Evolutionary conservation across 2,329 filamentous ascomycete genomes (phyloP).

Genomic region (Hirsutella thompsonii): DNA sequence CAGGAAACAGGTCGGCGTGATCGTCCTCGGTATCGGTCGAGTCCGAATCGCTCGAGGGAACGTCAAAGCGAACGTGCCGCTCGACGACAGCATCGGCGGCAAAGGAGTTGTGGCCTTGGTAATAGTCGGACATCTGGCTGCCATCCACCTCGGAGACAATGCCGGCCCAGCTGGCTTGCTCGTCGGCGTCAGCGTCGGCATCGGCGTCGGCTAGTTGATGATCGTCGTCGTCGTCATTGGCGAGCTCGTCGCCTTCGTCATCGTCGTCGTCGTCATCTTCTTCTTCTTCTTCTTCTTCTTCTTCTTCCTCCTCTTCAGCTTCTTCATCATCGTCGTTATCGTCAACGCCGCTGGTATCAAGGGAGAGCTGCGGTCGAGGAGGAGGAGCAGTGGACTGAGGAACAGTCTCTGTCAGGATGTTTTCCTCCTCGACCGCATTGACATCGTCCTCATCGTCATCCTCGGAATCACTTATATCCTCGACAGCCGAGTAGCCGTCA

Average conservation of each 20-base stretch:
- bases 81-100: conserved; percentile 26
- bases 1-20: conserved; percentile 55
- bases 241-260: conserved; percentile 25
- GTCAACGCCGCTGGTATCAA: neutral
- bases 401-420: conserved; percentile 43
- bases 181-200: conserved; percentile 24
- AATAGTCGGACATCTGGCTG: conserved; percentile 27
- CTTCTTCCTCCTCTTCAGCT: conserved; percentile 13
- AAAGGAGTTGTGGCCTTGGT: conserved; percentile 25
- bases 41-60: conserved; percentile 54
- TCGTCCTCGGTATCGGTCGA: conserved; percentile 51
- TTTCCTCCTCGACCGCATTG: conserved; percentile 64
- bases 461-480: conserved; percentile 65
- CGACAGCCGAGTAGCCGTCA: conserved; percentile 64
- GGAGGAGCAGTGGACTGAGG: conserved; percentile 29
- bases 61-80: conserved; percentile 64
- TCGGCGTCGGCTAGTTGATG: conserved; percentile 21
- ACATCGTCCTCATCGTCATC: conserved; percentile 71
- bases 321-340: neutral
- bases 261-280: conserved; percentile 23
- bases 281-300: conserved; percentile 22
- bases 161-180: conserved; percentile 42
- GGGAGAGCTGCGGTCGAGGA: conserved; percentile 33
- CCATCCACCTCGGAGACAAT: conserved; percentile 36
- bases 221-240: conserved; percentile 24